These are phyloP conservation scores for Dictyostelium citrinum DNA, from an alignment of 78 protist genomes.

Conservation along the genomic window DNA sequence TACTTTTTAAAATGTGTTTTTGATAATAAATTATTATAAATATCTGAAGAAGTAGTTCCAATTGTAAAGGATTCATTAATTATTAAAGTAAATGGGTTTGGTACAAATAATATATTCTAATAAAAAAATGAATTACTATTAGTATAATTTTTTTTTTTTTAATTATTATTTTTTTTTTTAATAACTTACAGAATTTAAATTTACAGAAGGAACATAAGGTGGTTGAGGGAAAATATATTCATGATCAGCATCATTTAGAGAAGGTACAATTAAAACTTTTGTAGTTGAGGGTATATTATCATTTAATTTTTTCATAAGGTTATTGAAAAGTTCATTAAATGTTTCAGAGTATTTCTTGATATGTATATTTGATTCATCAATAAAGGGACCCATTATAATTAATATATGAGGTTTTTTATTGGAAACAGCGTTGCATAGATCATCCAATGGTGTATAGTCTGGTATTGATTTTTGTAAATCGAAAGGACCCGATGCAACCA, in stretches of 20 bases:
- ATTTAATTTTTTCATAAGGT: not conserved
- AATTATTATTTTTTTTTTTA: not conserved
- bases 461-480: not conserved
- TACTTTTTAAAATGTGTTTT: not conserved
- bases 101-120: conserved; percentile 34
- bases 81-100: conserved; percentile 50
- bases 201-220: conserved; percentile 32
- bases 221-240: conserved; percentile 79
- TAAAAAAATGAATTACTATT: not conserved
- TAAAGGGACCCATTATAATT: conserved; percentile 53
- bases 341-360: not conserved
- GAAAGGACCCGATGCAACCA: conserved; percentile 54
- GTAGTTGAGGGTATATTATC: not conserved
- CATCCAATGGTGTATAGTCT: conserved; percentile 20
- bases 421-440: not conserved
- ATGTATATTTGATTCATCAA: conserved; percentile 4
- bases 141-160: not conserved
- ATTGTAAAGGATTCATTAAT: conserved; percentile 47
- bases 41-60: conserved; percentile 18
- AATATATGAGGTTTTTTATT: not conserved
- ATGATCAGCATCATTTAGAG: conserved; percentile 42
- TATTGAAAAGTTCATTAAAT: conserved; percentile 1
- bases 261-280: conserved; percentile 65
- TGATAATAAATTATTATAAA: not conserved
- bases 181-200: not conserved